A percentile compares a stretch with the other conserved stretches of the same genome.
Evolutionary conservation across 1,139 yeast genomes (phyloP).

Genomic region (Lizanozyma gosingica): DNA sequence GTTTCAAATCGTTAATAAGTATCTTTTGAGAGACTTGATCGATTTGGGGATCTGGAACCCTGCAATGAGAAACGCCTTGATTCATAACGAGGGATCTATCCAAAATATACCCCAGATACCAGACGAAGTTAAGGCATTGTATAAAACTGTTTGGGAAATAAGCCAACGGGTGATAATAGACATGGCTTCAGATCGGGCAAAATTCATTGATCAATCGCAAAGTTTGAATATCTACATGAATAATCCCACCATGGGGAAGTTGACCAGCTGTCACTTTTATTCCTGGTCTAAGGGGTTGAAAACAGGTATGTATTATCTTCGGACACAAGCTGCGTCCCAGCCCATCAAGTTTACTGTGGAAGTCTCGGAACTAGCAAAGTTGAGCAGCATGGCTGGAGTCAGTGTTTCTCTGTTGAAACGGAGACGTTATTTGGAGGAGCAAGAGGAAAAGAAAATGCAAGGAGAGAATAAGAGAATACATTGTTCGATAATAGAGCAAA

Average conservation of each 20-base stretch:
- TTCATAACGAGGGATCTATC: conserved; percentile 46
- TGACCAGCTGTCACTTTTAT: conserved; percentile 53
- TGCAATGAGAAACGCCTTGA: conserved; percentile 42
- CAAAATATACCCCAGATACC: conserved; percentile 45
- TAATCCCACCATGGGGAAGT: conserved; percentile 49
- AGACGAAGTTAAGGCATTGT: conserved; percentile 39
- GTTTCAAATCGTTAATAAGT: conserved; percentile 52
- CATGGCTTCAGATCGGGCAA: conserved; percentile 56
- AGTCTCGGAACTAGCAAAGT: too few relatives aligned
- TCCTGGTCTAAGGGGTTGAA: conserved; percentile 58
- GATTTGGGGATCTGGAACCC: conserved; percentile 49
- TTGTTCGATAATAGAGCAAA: too few relatives aligned
- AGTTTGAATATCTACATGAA: conserved; percentile 48
- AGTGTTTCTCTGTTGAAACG: background rate
- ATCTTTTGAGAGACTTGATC: conserved; percentile 44
- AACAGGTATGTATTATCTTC: conserved; percentile 55
- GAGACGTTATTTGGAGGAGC: background rate
- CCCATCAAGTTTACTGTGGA: conserved; percentile 51
- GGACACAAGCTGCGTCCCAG: conserved; percentile 57
- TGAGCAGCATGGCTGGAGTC: background rate
- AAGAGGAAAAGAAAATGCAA: background rate
- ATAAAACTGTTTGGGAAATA: conserved; percentile 57
- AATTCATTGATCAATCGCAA: conserved; percentile 53
- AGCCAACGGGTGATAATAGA: conserved; percentile 48
- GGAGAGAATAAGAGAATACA: too few relatives aligned